Evolutionary conservation across 2,329 filamentous ascomycete species (phyloP).

Genomic region (Colletotrichum euphorbiae): DNA sequence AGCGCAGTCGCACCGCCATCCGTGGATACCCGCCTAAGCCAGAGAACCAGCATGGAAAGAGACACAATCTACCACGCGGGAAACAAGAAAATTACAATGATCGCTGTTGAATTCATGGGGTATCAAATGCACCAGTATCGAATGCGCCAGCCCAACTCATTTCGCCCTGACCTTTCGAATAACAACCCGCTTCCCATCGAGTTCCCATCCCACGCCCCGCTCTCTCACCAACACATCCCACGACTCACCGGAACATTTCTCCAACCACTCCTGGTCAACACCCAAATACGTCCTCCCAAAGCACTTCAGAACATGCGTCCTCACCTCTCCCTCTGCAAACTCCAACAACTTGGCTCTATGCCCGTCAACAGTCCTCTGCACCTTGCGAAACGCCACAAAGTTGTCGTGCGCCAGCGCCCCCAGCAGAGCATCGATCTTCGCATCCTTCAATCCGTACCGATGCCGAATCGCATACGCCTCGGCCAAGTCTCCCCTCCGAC

Average conservation of each 20-base stretch:
- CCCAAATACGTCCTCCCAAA: constrained; percentile 84
- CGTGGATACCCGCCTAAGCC: neutral
- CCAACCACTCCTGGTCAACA: constrained; percentile 76
- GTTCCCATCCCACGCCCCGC: constrained; percentile 86
- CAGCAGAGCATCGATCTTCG: constrained; percentile 77
- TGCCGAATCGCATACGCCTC: constrained; percentile 77
- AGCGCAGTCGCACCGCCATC: no score
- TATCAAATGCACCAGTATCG: constrained; percentile 31
- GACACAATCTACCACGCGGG: neutral
- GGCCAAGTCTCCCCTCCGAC: constrained; percentile 79
- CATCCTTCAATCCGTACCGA: constrained; percentile 71
- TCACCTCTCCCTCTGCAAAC: constrained; percentile 80
- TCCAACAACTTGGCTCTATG: constrained; percentile 84
- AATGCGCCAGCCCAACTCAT: constrained; percentile 16
- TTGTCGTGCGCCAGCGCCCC: constrained; percentile 82
- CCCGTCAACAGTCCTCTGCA: constrained; percentile 80
- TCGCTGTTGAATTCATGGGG: constrained; percentile 17
- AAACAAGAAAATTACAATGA: neutral
- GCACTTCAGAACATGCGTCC: constrained; percentile 84
- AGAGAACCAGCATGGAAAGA: neutral
- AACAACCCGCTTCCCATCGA: constrained; percentile 78
- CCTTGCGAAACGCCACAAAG: constrained; percentile 81
- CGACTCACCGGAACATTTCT: constrained; percentile 72
- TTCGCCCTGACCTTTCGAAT: constrained; percentile 68
- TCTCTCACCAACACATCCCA: constrained; percentile 78